Percentiles rank a stretch among this genome's conserved stretches.
These are phyloP conservation scores for Talaromyces sp. DNA, from an alignment of 2,329 filamentous ascomycete species.

Conservation along the genomic window DNA sequence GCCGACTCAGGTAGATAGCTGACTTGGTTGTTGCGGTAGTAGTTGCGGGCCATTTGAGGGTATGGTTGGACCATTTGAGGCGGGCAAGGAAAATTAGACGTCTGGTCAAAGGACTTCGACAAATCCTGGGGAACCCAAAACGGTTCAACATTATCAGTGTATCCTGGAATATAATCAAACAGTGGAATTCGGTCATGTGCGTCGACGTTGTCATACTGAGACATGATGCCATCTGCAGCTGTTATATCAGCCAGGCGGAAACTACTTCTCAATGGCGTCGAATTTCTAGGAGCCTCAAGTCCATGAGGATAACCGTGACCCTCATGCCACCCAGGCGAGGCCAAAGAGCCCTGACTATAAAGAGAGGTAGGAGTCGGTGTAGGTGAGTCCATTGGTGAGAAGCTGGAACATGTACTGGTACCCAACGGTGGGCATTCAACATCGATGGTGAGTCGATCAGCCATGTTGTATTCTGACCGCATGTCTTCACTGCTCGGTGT, in stretches of 20 bases:
- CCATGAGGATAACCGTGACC: constrained; percentile 26
- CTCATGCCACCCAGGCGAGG: constrained; percentile 38
- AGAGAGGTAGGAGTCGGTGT: constrained; percentile 39
- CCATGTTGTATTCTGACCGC: constrained; percentile 37
- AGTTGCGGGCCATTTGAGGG: constrained; percentile 33
- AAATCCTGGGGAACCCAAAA: constrained; percentile 38
- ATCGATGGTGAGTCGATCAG: constrained; percentile 38
- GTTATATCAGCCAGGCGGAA: constrained; percentile 37
- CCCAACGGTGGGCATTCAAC: constrained; percentile 39
- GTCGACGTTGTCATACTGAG: constrained; percentile 35
- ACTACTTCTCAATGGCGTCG: constrained; percentile 34
- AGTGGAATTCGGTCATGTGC: constrained; percentile 34
- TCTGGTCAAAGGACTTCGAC: constrained; percentile 36
- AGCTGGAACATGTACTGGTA: constrained; percentile 40
- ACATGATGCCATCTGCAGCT: constrained; percentile 30
- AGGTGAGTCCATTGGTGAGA: constrained; percentile 40
- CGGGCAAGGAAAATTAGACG: constrained; percentile 31
- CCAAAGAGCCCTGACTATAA: constrained; percentile 37
- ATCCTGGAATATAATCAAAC: constrained; percentile 36
- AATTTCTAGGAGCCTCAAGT: constrained; percentile 29
- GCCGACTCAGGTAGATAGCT: constrained; percentile 38
- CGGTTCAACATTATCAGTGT: constrained; percentile 38
- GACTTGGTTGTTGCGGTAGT: constrained; percentile 32
- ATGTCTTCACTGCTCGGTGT: constrained; percentile 35
- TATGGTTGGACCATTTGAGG: constrained; percentile 34